phyloP scores from a whole-genome alignment of 257 asterid species.

The Dorcoceras hygrometricum region DNA sequence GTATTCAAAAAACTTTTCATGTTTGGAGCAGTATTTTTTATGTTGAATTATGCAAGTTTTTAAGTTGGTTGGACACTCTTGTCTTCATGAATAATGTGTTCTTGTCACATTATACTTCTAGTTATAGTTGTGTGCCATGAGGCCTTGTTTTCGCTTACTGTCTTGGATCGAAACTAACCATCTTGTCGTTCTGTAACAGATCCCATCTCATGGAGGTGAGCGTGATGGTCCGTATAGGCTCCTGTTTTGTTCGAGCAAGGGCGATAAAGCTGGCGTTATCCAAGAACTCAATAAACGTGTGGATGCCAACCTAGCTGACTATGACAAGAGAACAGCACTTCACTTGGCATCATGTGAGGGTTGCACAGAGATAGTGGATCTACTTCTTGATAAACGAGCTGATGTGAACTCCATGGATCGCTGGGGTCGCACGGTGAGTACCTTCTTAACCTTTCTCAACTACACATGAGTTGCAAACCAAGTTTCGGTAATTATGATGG shows the following conservation, averaged over 20 bases:
- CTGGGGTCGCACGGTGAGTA: conserved; percentile 74
- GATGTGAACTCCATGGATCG: conserved; percentile 60
- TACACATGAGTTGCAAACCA: not conserved
- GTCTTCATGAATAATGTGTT: not conserved
- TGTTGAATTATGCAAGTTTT: not conserved
- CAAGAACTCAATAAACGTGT: conserved; percentile 54
- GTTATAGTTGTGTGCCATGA: not conserved
- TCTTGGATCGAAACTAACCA: conserved; percentile 11
- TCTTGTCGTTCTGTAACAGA: conserved; percentile 24
- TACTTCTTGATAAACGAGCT: conserved; percentile 56
- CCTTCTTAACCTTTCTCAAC: conserved; percentile 17
- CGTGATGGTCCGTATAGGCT: conserved; percentile 55
- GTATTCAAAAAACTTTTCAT: not conserved
- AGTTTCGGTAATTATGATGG: not conserved
- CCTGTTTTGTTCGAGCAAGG: conserved; percentile 58
- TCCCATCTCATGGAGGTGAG: conserved; percentile 35
- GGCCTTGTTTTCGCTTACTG: conserved; percentile 1
- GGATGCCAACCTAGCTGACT: conserved; percentile 48
- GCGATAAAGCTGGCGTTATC: conserved; percentile 58
- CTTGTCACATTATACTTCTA: conserved; percentile 6
- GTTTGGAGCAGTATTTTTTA: not conserved
- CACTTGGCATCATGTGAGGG: conserved; percentile 72
- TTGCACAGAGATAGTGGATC: conserved; percentile 43
- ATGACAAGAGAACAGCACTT: conserved; percentile 65
- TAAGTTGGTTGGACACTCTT: not conserved